Evolutionary conservation across 345 rosid species (phyloP), one percentile per base, ranked within the genome.

Genomic region (Luvunga scandens): DNA sequence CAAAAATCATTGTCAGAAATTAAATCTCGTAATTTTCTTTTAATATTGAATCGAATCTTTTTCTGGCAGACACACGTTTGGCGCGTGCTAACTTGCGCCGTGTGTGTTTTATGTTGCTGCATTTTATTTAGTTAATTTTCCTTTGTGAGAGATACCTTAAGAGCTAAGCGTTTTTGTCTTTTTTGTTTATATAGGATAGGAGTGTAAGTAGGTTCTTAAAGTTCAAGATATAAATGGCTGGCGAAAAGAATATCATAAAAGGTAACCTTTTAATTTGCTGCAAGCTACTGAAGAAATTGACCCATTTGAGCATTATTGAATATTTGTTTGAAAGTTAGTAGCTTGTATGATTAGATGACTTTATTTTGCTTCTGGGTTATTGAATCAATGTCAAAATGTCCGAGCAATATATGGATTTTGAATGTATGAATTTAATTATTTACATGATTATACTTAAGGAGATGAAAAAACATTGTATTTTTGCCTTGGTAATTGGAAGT

Each of bases 151-250:
- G 56, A 67, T 66, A 7, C 21, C 77, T 81, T 77, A 66, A 24
- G 42, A 31, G 27, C 56, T 72, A 73, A 77, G 72, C 7, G 24
- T 57, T 56, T 56, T 13, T 9, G 1, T 4, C 10, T 27, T 10
- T 6, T 13, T 28, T 28, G 21, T 42, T 72, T 55, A 60, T 68
- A 25, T 25, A 71, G 82, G 45, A 22, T 21, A 71, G 78, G 57
- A 22, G 65, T 71, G 25, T 30, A 39, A 25, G 71, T 72, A 74
- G 81, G 73, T 48, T 36, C 48, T 73, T 67, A 78, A 76, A 76
- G 70, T 53, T 53, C 7, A 53, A 53, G 57, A 19, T 56, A 19
- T 18, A 9, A 61, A 87, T 87, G 90, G 84, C 86, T 36, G 79
- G 82, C 30, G 76, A 64, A 60, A 75, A 57, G 59, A 80, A 39